Evolutionary conservation across 768 basidiomycete genomes (phyloP).

Genomic region (Coprinellus micaceus): DNA sequence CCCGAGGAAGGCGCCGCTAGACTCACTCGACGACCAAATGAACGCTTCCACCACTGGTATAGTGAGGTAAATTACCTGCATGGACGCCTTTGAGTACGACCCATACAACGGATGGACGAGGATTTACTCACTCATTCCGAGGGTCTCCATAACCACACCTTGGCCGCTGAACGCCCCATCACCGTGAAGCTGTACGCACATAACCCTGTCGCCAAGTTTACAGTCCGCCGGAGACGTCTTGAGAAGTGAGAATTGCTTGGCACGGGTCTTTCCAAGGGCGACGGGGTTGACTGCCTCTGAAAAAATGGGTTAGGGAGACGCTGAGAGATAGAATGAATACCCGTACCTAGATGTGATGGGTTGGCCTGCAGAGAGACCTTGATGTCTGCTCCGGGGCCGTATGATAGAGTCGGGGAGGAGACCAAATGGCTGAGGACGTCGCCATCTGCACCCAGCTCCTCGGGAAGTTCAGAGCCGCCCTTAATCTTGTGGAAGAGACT

Average conservation of each 20-base stretch:
- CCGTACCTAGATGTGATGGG: conserved; percentile 68
- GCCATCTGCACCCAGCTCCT: conserved; percentile 64
- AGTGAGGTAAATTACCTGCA: conserved; percentile 83
- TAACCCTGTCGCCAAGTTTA: conserved; percentile 62
- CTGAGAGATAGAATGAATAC: neutral
- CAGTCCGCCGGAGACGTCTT: conserved; percentile 57
- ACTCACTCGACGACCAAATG: conserved; percentile 85
- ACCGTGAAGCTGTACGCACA: conserved; percentile 89
- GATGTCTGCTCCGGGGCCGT: conserved; percentile 46
- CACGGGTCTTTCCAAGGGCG: conserved; percentile 84
- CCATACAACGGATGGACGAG: too few relatives aligned
- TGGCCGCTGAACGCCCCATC: conserved; percentile 92
- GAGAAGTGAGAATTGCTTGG: conserved; percentile 82
- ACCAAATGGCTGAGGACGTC: conserved; percentile 91
- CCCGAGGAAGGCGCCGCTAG: neutral
- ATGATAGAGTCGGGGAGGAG: conserved; percentile 60
- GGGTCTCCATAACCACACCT: conserved; percentile 83
- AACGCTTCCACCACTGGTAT: conserved; percentile 84
- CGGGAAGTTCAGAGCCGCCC: conserved; percentile 69
- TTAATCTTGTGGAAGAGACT: conserved; percentile 86
- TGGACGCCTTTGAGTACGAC: too few relatives aligned
- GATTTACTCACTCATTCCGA: conserved; percentile 69
- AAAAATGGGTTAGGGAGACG: conserved; percentile 5
- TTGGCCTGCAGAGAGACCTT: conserved; percentile 80
- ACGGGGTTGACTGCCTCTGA: conserved; percentile 86